phyloP scores from a whole-genome alignment of 225 moss, liverwort and hornwort genomes.

The Thuidium tamariscinum region DNA sequence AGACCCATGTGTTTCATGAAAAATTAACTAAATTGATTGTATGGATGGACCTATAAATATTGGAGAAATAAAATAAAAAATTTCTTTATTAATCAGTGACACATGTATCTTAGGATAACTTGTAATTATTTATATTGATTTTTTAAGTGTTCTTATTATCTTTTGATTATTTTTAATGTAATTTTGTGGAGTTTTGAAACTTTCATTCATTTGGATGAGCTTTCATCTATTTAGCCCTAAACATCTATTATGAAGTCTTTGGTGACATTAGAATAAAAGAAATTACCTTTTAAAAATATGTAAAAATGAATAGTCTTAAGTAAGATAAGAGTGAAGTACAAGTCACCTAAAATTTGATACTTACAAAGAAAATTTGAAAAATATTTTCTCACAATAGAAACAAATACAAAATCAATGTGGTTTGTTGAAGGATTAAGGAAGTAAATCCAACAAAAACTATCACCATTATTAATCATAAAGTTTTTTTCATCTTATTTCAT shows the following conservation, averaged over 20 bases:
- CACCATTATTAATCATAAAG: rapidly evolving
- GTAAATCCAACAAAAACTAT: rapidly evolving
- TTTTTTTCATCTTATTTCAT: background rate
- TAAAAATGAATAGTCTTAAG: no score
- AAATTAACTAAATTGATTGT: no score
- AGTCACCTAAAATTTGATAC: no score
- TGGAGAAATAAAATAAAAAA: rapidly evolving
- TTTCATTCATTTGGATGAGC: background rate
- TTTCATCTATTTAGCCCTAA: background rate
- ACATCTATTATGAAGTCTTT: rapidly evolving
- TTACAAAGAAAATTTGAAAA: background rate
- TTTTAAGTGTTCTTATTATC: background rate
- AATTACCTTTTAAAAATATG: background rate
- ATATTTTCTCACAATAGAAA: rapidly evolving
- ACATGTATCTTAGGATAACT: rapidly evolving
- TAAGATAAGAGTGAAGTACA: background rate
- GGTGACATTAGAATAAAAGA: rapidly evolving
- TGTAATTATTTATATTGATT: rapidly evolving
- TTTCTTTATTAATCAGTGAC: background rate
- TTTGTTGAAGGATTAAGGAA: background rate
- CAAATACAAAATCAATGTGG: rapidly evolving
- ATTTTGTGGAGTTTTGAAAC: background rate
- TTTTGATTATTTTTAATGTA: background rate
- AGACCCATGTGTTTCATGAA: no score
- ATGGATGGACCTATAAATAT: rapidly evolving